A percentile compares a stretch with the other conserved stretches of the same genome.
These are phyloP conservation scores for Rhododendron simsii DNA, from an alignment of 148 eudicot genomes.

Conservation along the genomic window DNA sequence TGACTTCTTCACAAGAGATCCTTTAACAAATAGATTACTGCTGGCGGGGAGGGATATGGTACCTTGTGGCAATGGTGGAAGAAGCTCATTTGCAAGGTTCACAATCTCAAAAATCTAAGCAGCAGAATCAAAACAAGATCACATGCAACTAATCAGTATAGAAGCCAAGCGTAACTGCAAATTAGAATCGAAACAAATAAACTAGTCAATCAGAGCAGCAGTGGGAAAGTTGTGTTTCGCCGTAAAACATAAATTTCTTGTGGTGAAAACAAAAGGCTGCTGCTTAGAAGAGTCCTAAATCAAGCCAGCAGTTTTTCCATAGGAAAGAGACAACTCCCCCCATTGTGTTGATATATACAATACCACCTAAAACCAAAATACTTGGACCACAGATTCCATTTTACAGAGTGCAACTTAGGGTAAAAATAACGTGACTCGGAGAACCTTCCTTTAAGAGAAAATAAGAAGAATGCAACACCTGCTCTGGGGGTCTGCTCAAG, in stretches of 20 bases:
- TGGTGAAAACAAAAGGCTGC: background rate
- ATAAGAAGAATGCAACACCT: constrained; percentile 42
- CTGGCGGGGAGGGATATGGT: constrained; percentile 76
- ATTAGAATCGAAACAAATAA: background rate
- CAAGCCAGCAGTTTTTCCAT: background rate
- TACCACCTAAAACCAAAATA: background rate
- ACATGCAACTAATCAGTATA: background rate
- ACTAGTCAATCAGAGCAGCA: background rate
- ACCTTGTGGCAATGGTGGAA: constrained; percentile 93
- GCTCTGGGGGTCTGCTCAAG: constrained; percentile 91
- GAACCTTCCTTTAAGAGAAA: background rate
- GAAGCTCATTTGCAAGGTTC: constrained; percentile 98
- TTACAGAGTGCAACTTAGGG: background rate
- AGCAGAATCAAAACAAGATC: background rate
- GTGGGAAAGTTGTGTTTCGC: background rate
- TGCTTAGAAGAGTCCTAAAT: background rate
- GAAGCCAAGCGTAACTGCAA: background rate
- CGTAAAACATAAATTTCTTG: background rate
- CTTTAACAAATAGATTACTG: constrained; percentile 52
- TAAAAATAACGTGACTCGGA: background rate
- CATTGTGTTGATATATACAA: background rate
- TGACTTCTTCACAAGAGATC: constrained; percentile 56
- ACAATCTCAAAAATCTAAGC: constrained; percentile 89
- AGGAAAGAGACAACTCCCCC: background rate
- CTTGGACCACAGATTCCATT: background rate